Evolutionary conservation across 2,329 filamentous ascomycete species (phyloP).

Genomic region (Hypomyces rosellus): DNA sequence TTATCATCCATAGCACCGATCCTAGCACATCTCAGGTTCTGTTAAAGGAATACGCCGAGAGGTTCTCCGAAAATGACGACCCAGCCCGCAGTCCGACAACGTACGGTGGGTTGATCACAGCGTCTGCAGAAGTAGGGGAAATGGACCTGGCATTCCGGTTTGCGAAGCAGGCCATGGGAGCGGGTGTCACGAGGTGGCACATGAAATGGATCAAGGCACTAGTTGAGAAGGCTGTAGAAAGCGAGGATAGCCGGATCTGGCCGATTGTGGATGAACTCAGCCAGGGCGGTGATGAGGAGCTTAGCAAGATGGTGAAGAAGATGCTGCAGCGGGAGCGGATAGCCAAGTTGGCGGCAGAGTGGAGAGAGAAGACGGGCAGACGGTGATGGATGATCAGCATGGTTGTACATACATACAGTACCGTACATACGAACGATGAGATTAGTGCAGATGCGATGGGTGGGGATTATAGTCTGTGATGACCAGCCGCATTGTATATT

Average conservation of each 20-base stretch:
- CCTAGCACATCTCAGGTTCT: slow-evolving; percentile 20
- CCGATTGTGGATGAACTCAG: slow-evolving; percentile 24
- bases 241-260: slow-evolving; percentile 28
- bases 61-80: slow-evolving; percentile 14
- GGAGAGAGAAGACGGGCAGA: not conserved
- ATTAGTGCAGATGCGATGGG: no score
- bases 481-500: no score
- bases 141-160: slow-evolving; percentile 30
- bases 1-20: slow-evolving; percentile 25
- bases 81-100: slow-evolving; percentile 12
- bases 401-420: not conserved
- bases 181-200: slow-evolving; percentile 2
- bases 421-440: not conserved
- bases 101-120: slow-evolving; percentile 23
- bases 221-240: slow-evolving; percentile 20
- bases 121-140: slow-evolving; percentile 23
- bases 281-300: slow-evolving; percentile 14
- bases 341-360: slow-evolving; percentile 13
- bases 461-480: no score
- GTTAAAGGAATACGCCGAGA: slow-evolving; percentile 24
- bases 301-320: slow-evolving; percentile 16
- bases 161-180: slow-evolving; percentile 16
- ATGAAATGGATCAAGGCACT: slow-evolving; percentile 24
- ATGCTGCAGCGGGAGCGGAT: slow-evolving; percentile 22
- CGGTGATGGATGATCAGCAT: not conserved